Percentiles rank a stretch among this genome's conserved stretches.
phyloP scores from a whole-genome alignment of 768 basidiomycete genomes.

The Rhodotorula diobovata region DNA sequence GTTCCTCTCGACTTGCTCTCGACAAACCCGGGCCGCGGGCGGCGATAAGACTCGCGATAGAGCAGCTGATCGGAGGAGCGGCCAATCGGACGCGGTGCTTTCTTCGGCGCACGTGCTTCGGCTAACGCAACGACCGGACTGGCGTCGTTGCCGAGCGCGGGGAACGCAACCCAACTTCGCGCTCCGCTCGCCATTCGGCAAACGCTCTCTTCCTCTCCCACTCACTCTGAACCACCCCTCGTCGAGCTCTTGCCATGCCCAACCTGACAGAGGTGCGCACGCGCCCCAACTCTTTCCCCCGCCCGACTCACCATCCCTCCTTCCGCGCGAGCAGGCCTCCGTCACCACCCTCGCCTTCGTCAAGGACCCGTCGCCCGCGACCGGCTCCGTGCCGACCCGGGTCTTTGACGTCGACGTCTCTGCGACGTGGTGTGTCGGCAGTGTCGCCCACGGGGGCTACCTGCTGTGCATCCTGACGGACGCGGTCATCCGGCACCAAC shows the following conservation, averaged over 20 bases:
- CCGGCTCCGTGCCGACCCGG: neutral
- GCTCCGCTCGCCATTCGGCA: neutral
- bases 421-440: conserved; percentile 11
- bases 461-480: conserved; percentile 17
- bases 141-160: too few relatives aligned
- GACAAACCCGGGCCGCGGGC: too few relatives aligned
- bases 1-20: too few relatives aligned
- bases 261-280: neutral
- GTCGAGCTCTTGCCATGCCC: too few relatives aligned
- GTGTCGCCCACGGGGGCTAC: conserved; percentile 25
- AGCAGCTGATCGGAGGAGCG: too few relatives aligned
- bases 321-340: neutral
- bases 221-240: too few relatives aligned
- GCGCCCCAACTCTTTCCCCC: neutral
- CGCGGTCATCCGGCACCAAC: conserved; percentile 14
- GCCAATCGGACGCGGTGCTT: too few relatives aligned
- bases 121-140: too few relatives aligned
- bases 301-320: neutral
- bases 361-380: neutral
- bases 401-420: conserved; percentile 9
- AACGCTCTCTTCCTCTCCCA: neutral
- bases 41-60: too few relatives aligned
- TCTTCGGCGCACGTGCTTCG: too few relatives aligned
- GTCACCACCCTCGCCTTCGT: neutral
- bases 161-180: too few relatives aligned